These are phyloP conservation scores for Paraphoma sp. DNA, from an alignment of 2,329 filamentous ascomycete species.

Conservation along the genomic window DNA sequence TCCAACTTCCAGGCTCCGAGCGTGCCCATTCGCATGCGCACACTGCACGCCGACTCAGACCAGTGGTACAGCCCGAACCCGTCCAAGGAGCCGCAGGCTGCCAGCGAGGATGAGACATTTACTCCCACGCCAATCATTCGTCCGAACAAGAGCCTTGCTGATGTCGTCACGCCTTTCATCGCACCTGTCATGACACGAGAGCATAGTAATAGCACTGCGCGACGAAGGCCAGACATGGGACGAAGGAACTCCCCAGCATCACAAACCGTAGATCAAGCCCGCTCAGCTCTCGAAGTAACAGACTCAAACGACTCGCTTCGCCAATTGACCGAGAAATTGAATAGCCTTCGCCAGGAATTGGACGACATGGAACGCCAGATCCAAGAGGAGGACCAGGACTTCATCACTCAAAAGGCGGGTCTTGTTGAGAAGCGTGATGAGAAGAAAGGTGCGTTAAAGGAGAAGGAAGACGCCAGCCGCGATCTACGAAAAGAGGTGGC, in stretches of 20 bases:
- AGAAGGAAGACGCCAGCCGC: slow-evolving; percentile 89
- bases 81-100: slow-evolving; percentile 52
- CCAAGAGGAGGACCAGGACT: slow-evolving; percentile 64
- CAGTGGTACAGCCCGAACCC: slow-evolving; percentile 59
- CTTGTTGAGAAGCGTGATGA: slow-evolving; percentile 79
- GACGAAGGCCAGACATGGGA: slow-evolving; percentile 72
- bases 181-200: slow-evolving; percentile 71
- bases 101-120: slow-evolving; percentile 50
- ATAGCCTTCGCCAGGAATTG: slow-evolving; percentile 80
- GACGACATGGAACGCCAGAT: slow-evolving; percentile 78
- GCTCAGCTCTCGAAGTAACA: slow-evolving; percentile 44
- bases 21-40: slow-evolving; percentile 81
- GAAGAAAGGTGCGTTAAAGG: slow-evolving; percentile 77
- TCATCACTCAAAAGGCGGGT: slow-evolving; percentile 51
- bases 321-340: slow-evolving; percentile 81
- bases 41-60: slow-evolving; percentile 55
- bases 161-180: slow-evolving; percentile 68
- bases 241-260: slow-evolving; percentile 78
- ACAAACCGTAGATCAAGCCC: slow-evolving; percentile 46
- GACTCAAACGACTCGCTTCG: slow-evolving; percentile 61
- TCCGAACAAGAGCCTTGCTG: slow-evolving; percentile 60
- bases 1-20: slow-evolving; percentile 94
- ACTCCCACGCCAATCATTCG: slow-evolving; percentile 62
- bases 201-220: slow-evolving; percentile 61
- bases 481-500: slow-evolving; percentile 83